Evolutionary conservation across 2,329 filamentous ascomycete species (phyloP).

Genomic region (Phialophora tarda): DNA sequence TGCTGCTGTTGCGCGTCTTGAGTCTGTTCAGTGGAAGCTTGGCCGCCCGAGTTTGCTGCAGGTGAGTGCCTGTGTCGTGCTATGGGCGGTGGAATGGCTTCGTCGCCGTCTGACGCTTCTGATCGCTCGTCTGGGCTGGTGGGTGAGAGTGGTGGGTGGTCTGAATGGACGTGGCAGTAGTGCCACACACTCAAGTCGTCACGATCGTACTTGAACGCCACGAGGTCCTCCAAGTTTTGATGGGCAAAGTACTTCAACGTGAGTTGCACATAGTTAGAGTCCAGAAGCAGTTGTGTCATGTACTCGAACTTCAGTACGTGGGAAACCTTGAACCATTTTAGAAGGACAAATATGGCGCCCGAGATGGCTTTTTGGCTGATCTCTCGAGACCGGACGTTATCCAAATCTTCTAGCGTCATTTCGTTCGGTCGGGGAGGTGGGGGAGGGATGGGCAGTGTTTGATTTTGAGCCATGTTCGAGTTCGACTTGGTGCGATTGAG

Average conservation of each 20-base stretch:
- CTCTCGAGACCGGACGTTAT: slow-evolving; percentile 80
- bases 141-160: slow-evolving; percentile 56
- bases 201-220: slow-evolving; percentile 83
- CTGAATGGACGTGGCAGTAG: slow-evolving; percentile 78
- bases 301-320: slow-evolving; percentile 97
- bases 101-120: slow-evolving; percentile 55
- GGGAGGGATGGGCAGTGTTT: slow-evolving; percentile 38
- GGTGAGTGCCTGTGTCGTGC: slow-evolving; percentile 61
- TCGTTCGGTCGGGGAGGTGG: slow-evolving; percentile 41
- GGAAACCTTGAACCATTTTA: slow-evolving; percentile 97
- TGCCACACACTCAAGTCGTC: slow-evolving; percentile 90
- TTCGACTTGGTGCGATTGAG: slow-evolving; percentile 40
- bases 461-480: slow-evolving; percentile 35
- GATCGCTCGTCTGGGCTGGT: slow-evolving; percentile 41
- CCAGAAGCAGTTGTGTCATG: slow-evolving; percentile 86
- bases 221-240: slow-evolving; percentile 88
- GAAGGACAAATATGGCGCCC: slow-evolving; percentile 80
- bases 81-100: slow-evolving; percentile 85
- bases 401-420: slow-evolving; percentile 72
- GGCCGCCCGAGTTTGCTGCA: slow-evolving; percentile 44
- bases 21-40: slow-evolving; percentile 40
- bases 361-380: slow-evolving; percentile 90
- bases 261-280: slow-evolving; percentile 92
- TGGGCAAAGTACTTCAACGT: slow-evolving; percentile 92
- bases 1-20: slow-evolving; percentile 35